These are phyloP conservation scores for Leishmania turanica DNA, from an alignment of 208 protist genomes.

Conservation along the genomic window DNA sequence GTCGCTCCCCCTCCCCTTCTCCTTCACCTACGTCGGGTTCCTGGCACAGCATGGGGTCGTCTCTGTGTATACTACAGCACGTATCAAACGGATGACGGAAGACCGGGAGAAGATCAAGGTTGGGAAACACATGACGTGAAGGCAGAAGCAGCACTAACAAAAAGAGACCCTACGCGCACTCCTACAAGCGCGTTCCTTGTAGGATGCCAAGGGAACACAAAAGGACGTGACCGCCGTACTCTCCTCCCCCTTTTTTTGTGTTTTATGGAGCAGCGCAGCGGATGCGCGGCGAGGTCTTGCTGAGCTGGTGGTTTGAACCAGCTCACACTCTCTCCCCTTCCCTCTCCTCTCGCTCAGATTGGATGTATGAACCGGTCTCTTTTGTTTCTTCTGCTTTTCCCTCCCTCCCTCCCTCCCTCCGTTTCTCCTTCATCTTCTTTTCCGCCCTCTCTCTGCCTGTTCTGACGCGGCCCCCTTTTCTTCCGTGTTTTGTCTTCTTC, in stretches of 20 bases:
- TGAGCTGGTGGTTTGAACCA: conserved; percentile 2
- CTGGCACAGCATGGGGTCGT: not conserved
- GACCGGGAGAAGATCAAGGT: not conserved
- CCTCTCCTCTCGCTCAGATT: conserved; percentile 9
- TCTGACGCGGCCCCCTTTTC: no score
- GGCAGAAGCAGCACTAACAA: not conserved
- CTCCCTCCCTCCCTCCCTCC: not conserved
- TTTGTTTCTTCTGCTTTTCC: conserved; percentile 19
- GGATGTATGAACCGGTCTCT: conserved; percentile 6
- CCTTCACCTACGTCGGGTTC: not conserved
- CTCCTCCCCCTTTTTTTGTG: conserved; percentile 11
- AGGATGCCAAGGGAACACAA: conserved; percentile 1
- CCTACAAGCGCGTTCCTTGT: not conserved
- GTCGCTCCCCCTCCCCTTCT: not conserved
- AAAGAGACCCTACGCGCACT: not conserved
- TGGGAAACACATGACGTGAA: not conserved
- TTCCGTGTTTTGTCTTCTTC: no score
- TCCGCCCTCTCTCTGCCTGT: not conserved
- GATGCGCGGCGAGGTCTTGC: not conserved
- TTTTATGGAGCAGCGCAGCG: not conserved
- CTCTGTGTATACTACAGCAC: not conserved
- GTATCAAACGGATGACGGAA: not conserved
- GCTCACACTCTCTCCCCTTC: not conserved
- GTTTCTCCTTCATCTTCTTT: not conserved
- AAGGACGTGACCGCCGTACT: not conserved